Evolutionary conservation across 1,284 basidiomycete genomes (phyloP).

Genomic region (Pascua sp.): DNA sequence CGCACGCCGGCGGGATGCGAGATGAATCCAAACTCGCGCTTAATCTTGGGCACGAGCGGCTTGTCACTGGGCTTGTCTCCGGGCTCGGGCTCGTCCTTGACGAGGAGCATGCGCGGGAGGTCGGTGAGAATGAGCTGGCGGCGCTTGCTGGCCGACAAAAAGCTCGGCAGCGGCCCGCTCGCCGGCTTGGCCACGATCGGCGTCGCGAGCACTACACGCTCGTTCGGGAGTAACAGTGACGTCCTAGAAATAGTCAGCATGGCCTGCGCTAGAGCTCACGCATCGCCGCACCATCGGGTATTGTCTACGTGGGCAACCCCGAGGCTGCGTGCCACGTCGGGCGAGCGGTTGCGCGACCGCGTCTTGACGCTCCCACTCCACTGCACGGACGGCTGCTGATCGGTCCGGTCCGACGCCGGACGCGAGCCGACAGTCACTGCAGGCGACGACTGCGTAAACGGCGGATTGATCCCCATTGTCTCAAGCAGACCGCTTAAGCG

Average conservation of each 20-base stretch:
- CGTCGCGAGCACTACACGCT: conserved; percentile 46
- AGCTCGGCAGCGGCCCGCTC: conserved; percentile 37
- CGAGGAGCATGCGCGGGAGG: conserved; percentile 54
- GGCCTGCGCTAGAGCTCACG: not conserved
- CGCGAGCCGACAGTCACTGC: conserved; percentile 8
- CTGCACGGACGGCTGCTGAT: conserved; percentile 3
- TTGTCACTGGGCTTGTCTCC: not conserved
- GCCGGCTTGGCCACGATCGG: conserved; percentile 44
- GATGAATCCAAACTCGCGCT: conserved; percentile 19
- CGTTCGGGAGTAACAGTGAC: conserved; percentile 42
- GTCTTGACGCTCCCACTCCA: conserved; percentile 2
- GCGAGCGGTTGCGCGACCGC: conserved; percentile 5
- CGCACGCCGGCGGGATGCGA: conserved; percentile 7
- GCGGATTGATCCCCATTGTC: conserved; percentile 32
- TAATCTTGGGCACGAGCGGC: conserved; percentile 11
- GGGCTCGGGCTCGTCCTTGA: conserved; percentile 49
- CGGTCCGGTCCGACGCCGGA: conserved; percentile 13
- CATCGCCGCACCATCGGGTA: conserved; percentile 24
- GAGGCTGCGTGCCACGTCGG: conserved; percentile 1
- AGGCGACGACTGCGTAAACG: conserved; percentile 3
- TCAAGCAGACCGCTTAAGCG: conserved; percentile 36
- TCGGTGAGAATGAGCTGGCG: conserved; percentile 54
- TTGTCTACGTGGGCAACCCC: conserved; percentile 13
- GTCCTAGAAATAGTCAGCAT: conserved; percentile 4
- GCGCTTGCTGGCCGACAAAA: conserved; percentile 48